Conservation (phyloP, 1,284 basidiomycete species). For the Ganoderma lingzhi region DNA sequence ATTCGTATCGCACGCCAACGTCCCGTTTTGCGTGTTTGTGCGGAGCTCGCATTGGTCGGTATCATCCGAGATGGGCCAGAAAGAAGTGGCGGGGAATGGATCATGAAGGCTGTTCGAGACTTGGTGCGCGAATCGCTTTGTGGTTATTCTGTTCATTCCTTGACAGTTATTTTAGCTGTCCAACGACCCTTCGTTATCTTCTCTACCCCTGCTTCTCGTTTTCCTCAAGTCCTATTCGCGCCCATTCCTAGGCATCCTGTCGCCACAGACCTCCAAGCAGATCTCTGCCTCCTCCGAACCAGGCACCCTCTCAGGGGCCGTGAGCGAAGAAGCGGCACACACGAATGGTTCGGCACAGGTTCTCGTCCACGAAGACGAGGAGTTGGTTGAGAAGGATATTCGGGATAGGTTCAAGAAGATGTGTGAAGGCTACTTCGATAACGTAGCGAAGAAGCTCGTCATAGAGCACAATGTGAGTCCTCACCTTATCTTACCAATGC, state of each 20-base stretch:
- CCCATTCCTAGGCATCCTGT: constrained; percentile 79
- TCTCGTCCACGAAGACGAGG: constrained; percentile 62
- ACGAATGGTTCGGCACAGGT: constrained; percentile 51
- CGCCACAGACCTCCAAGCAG: constrained; percentile 63
- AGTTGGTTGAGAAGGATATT: constrained; percentile 84
- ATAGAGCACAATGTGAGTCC: constrained; percentile 88
- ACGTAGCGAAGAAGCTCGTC: constrained; percentile 88
- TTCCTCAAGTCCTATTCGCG: constrained; percentile 88
- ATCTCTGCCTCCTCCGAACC: constrained; percentile 60
- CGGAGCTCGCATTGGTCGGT: constrained; percentile 91
- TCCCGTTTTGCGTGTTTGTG: constrained; percentile 85
- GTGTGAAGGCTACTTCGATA: constrained; percentile 94
- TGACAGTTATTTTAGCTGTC: constrained; percentile 65
- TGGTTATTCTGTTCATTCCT: constrained; percentile 10
- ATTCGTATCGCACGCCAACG: constrained; percentile 84
- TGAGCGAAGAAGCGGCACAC: constrained; percentile 46
- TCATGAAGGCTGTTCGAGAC: constrained; percentile 83
- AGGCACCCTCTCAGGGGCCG: constrained; percentile 57
- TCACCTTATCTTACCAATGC: constrained; percentile 9
- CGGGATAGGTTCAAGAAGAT: constrained; percentile 92
- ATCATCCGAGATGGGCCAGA: constrained; percentile 74
- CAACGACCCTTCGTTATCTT: constrained; percentile 86
- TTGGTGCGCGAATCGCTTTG: constrained; percentile 63
- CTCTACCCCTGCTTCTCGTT: constrained; percentile 83
- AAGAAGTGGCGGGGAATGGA: constrained; percentile 85